These are phyloP conservation scores for Delonix regia DNA, from an alignment of 306 rosid genomes.

Conservation along the genomic window DNA sequence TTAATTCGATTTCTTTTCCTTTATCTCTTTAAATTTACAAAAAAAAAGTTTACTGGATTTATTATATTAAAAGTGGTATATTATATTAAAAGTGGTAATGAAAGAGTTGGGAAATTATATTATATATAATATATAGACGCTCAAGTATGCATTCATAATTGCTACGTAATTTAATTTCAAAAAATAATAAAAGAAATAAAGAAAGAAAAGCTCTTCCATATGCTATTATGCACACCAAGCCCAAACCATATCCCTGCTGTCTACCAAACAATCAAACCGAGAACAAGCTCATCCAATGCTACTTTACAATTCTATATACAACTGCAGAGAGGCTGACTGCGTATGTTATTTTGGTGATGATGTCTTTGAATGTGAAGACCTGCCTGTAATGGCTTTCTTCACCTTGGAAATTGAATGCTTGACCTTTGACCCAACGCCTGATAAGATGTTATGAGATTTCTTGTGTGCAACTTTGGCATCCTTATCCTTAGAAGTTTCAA, in stretches of 20 bases:
- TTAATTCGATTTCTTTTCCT: no score
- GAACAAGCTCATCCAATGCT: background rate
- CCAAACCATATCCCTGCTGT: background rate
- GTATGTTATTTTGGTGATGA: constrained; percentile 35
- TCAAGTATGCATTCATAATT: background rate
- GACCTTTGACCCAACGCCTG: constrained; percentile 73
- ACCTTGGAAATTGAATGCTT: constrained; percentile 81
- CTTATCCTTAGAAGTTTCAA: constrained; percentile 45
- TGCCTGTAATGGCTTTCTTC: constrained; percentile 70
- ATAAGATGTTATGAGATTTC: constrained; percentile 63
- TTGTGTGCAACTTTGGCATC: constrained; percentile 51
- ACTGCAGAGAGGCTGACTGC: background rate
- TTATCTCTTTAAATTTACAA: no score
- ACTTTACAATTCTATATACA: constrained; percentile 14
- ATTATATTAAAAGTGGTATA: no score
- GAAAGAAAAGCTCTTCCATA: background rate
- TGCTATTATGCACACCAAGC: background rate
- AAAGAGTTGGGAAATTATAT: background rate
- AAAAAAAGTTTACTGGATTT: no score
- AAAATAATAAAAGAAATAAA: background rate
- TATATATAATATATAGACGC: background rate
- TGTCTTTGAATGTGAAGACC: constrained; percentile 63
- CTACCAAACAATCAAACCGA: background rate
- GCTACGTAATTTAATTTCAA: background rate
- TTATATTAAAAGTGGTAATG: background rate